Evolutionary conservation across 805 yeast species (phyloP).

Genomic region (Candida dendrica): DNA sequence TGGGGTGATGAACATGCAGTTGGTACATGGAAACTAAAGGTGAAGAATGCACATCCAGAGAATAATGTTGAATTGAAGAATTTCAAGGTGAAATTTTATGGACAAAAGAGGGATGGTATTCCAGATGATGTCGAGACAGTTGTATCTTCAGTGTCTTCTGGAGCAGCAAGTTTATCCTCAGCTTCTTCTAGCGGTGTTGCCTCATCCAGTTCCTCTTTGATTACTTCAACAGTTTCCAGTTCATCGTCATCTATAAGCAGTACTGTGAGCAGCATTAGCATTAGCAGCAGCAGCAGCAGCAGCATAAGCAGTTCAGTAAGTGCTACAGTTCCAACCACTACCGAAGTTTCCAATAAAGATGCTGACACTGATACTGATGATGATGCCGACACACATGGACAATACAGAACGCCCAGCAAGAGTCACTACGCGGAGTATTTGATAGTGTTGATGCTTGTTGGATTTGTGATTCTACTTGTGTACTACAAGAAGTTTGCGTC

Average conservation of each 20-base stretch:
- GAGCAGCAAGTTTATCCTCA: background rate
- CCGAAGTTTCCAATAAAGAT: background rate
- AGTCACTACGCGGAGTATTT: constrained; percentile 56
- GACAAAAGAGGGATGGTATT: constrained; percentile 51
- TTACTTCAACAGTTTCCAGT: background rate
- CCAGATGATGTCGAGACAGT: constrained; percentile 13
- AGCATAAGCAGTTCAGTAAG: background rate
- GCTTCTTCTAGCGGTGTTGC: background rate
- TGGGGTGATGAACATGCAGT: constrained; percentile 86
- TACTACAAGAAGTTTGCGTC: constrained; percentile 34
- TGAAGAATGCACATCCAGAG: constrained; percentile 35
- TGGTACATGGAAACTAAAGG: constrained; percentile 80
- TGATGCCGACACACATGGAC: constrained; percentile 19
- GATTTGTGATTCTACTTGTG: constrained; percentile 40
- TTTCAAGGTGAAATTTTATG: constrained; percentile 81
- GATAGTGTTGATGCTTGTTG: constrained; percentile 49
- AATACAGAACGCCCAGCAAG: constrained; percentile 26
- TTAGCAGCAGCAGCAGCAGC: no score
- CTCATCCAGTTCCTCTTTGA: background rate
- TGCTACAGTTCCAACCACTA: background rate
- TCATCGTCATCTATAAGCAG: background rate
- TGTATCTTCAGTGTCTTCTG: background rate
- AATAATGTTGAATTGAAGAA: constrained; percentile 38
- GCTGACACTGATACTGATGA: constrained; percentile 3
- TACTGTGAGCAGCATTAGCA: no score